Conservation (phyloP, 805 yeast species). For the Zygosaccharomyces pseudorouxii region DNA sequence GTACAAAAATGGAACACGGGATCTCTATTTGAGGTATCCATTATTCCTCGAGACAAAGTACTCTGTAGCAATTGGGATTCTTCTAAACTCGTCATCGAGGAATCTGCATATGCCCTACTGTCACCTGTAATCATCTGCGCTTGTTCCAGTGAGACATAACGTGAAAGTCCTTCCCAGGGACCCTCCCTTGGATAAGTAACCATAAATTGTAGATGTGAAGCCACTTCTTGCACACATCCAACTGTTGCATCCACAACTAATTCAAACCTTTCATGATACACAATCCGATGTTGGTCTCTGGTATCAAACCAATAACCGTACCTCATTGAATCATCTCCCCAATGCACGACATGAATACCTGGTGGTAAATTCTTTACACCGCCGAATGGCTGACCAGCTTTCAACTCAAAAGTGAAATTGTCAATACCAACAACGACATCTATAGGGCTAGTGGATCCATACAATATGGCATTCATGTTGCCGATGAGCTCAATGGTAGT, state of each 20-base stretch:
- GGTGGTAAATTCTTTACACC: slow-evolving; percentile 28
- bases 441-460: slow-evolving; percentile 7
- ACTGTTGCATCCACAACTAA: slow-evolving; percentile 7
- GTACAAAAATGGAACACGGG: slow-evolving; percentile 20
- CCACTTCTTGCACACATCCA: slow-evolving; percentile 12
- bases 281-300: slow-evolving; percentile 7
- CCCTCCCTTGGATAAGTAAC: slow-evolving; percentile 23
- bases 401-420: slow-evolving; percentile 23
- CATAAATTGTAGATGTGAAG: slow-evolving; percentile 14
- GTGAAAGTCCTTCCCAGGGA: slow-evolving; percentile 18
- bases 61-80: slow-evolving; percentile 19
- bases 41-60: slow-evolving; percentile 10
- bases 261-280: slow-evolving; percentile 18
- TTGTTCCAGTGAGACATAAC: slow-evolving; percentile 17
- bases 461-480: slow-evolving; percentile 1
- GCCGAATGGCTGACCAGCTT: slow-evolving; percentile 21
- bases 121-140: slow-evolving; percentile 4
- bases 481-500: neutral
- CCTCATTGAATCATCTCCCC: slow-evolving; percentile 21
- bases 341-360: slow-evolving; percentile 27
- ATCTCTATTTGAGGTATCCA: neutral
- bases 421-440: slow-evolving; percentile 28
- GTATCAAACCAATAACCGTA: slow-evolving; percentile 33
- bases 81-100: slow-evolving; percentile 29
- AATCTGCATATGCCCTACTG: slow-evolving; percentile 23